Percentiles rank a stretch among this genome's conserved stretches.
These are phyloP conservation scores for Trypanosoma cruzi DNA, from an alignment of 208 protist species.

Conservation along the genomic window DNA sequence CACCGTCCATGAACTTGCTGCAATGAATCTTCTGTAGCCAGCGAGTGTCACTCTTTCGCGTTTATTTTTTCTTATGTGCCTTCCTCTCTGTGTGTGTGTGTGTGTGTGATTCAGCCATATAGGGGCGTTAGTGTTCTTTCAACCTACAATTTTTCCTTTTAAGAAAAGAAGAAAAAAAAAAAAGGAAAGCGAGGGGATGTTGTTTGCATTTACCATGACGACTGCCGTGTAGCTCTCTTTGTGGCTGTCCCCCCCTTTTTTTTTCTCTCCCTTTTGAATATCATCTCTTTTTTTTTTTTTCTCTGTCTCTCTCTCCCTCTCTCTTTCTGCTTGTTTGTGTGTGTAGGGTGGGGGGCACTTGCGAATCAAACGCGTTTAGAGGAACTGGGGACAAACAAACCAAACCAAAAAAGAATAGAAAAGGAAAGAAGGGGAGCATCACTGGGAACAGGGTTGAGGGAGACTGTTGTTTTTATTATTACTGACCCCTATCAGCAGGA, in stretches of 20 bases:
- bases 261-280: neutral
- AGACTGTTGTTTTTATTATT: neutral
- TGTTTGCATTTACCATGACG: constrained; percentile 1
- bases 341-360: too few relatives aligned
- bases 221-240: constrained; percentile 4
- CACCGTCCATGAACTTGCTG: constrained; percentile 56
- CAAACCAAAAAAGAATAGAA: neutral
- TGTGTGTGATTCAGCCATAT: too few relatives aligned
- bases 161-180: neutral
- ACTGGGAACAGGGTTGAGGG: neutral
- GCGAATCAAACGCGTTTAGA: too few relatives aligned
- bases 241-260: neutral
- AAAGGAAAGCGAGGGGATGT: neutral
- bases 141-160: too few relatives aligned
- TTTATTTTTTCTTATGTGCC: neutral
- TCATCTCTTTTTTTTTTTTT: neutral
- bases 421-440: neutral
- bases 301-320: too few relatives aligned
- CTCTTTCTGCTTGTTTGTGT: too few relatives aligned
- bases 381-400: neutral
- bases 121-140: too few relatives aligned
- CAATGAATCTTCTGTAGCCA: constrained; percentile 60
- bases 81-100: neutral
- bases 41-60: neutral
- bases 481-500: neutral